These are phyloP conservation scores for Ceratocystis alfenasii DNA, from an alignment of 2,329 filamentous ascomycete genomes.

Conservation along the genomic window DNA sequence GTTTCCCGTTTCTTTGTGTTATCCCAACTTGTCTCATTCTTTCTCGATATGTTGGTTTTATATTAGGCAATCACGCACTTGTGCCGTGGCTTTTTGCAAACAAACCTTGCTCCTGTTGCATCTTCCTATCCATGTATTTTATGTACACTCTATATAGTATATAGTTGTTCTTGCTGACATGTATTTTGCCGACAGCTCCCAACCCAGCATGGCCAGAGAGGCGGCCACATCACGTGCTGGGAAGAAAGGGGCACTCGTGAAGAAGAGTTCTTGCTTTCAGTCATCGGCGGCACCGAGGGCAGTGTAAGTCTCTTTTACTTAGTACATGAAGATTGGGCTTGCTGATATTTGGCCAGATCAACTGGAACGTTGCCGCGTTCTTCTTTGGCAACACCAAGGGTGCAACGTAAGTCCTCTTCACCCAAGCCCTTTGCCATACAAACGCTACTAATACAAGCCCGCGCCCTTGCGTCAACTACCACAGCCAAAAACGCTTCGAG, in stretches of 20 bases:
- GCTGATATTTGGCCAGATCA: constrained; percentile 37
- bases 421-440: constrained; percentile 3
- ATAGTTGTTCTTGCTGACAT: neutral
- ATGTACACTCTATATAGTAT: neutral
- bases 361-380: constrained; percentile 38
- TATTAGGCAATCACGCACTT: constrained; percentile 2
- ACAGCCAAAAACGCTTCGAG: constrained; percentile 55
- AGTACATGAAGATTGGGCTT: neutral
- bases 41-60: neutral
- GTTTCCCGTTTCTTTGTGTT: neutral
- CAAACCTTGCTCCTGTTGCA: neutral
- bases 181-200: constrained; percentile 1
- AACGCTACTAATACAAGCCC: neutral
- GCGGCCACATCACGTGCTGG: constrained; percentile 22
- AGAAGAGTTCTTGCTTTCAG: constrained; percentile 21
- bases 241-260: constrained; percentile 19
- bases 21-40: neutral
- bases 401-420: constrained; percentile 50
- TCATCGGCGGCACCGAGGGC: constrained; percentile 21
- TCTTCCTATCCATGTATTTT: neutral
- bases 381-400: constrained; percentile 36
- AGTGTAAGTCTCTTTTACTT: constrained; percentile 14
- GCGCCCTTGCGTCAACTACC: neutral
- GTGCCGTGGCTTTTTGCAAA: neutral
- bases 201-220: constrained; percentile 11